phyloP scores from a whole-genome alignment of 345 rosid genomes.

The Pistacia atlantica region DNA sequence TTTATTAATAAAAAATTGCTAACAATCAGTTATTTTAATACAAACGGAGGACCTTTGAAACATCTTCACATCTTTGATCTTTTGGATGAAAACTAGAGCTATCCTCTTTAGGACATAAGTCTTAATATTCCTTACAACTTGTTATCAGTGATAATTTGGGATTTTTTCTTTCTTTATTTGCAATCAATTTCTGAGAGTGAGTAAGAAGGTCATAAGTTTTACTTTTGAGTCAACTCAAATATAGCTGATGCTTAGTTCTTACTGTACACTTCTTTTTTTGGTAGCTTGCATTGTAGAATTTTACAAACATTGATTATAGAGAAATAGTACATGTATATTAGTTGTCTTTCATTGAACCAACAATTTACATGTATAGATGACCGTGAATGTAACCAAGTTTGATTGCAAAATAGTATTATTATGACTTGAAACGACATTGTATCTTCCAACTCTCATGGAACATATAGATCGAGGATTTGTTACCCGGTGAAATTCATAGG shows the following conservation, averaged over 20 bases:
- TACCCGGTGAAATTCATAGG: too few species aligned
- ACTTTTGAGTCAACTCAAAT: background rate
- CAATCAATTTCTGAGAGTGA: background rate
- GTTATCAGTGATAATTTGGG: background rate
- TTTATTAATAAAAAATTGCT: background rate
- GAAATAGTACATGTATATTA: too few species aligned
- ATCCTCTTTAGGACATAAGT: background rate
- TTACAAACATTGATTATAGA: too few species aligned
- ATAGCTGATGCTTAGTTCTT: background rate
- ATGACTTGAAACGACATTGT: too few species aligned
- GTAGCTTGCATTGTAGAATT: too few species aligned
- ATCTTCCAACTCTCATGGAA: too few species aligned
- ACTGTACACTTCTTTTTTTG: background rate
- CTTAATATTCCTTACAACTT: background rate
- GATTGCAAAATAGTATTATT: too few species aligned
- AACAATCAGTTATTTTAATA: background rate
- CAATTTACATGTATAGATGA: too few species aligned
- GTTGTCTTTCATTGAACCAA: too few species aligned
- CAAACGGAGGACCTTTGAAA: background rate
- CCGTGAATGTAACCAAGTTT: too few species aligned
- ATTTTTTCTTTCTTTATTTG: background rate
- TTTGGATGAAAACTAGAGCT: background rate
- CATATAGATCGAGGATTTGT: too few species aligned
- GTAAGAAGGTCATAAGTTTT: background rate
- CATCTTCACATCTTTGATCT: background rate